These are phyloP conservation scores for Sugiyamaella novakii DNA, from an alignment of 1,139 yeast species.

Conservation along the genomic window DNA sequence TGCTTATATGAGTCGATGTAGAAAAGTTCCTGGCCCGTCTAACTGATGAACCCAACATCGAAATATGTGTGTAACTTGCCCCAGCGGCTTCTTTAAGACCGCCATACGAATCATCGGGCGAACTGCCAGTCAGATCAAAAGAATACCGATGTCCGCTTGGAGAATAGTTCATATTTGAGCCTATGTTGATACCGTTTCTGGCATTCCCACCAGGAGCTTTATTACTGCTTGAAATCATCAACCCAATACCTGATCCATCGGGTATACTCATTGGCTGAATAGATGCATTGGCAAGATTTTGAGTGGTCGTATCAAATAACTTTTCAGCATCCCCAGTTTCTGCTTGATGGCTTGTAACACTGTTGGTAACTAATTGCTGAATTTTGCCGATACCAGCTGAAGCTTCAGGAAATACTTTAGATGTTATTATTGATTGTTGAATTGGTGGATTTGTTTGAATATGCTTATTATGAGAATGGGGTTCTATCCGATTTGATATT, in stretches of 20 bases:
- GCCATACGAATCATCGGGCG: slow-evolving; percentile 28
- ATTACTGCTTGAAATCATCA: not conserved
- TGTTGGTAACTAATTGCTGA: not conserved
- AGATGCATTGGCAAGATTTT: not conserved
- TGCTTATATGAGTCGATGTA: slow-evolving; percentile 18
- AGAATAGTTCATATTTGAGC: slow-evolving; percentile 1
- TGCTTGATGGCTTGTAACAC: not conserved
- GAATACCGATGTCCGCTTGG: slow-evolving; percentile 13
- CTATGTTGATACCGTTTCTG: not conserved
- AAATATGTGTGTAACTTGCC: slow-evolving; percentile 25
- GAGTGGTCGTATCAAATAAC: not conserved
- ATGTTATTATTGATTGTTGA: not conserved
- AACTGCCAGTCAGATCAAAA: slow-evolving; percentile 20
- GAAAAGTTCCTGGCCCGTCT: slow-evolving; percentile 14
- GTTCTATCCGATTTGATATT: not conserved
- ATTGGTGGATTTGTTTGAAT: not conserved
- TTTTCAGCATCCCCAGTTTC: not conserved
- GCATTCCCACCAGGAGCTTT: not conserved
- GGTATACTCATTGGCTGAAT: slow-evolving; percentile 18
- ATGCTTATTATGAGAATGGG: not conserved
- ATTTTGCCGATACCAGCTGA: slow-evolving; percentile 3
- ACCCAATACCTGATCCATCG: not conserved
- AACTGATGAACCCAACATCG: slow-evolving; percentile 21
- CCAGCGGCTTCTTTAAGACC: slow-evolving; percentile 23
- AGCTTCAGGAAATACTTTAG: slow-evolving; percentile 3